Base-by-base conservation (phyloP, 352 stramenopile species). In the Phytophthora megakarya region DNA sequence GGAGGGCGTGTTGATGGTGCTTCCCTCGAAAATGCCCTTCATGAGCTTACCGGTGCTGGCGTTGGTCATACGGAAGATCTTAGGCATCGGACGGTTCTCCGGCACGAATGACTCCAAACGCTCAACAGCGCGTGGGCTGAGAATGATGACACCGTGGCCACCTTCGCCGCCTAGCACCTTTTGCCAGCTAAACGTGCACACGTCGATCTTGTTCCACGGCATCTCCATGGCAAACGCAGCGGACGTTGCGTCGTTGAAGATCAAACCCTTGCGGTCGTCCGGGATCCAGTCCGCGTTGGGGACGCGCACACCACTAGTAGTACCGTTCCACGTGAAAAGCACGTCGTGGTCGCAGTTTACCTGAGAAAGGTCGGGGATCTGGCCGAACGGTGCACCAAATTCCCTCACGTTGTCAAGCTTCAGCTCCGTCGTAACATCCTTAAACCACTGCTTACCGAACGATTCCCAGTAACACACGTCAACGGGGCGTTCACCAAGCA, bases 171-270 rank as follows among this genome's bases (percentile, higher is more conserved):
- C 98, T 9, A 99, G 84, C 35, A 99, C 98, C 83, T 99, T 99
- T 78, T 99, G 98, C 96, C 97, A 99, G 46, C 94, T 99, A 77
- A 99, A 99, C 59, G 98, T 99, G 52, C 94, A 98, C 49, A 99
- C 95, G 75, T 99, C 97, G 49, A 99, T 92, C 85, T 99, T 99
- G 54, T 90, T 70, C 97, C 97, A 99, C 25, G 93, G 92, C 68
- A 99, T 99, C 38, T 99, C 88, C 97, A 99, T 99, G 46, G 92
- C 92, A 80, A 99, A 99, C 38, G 96, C 97, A 23, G 97, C 97
- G 23, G 95, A 99, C 18, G 97, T 99, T 30, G 97, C 97, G 81
- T 99, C 97, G 75, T 98, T 98, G 43, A 99, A 94, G 28, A 97
- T 97, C 11, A 99, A 66, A 30, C 97, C 97, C 38, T 86, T 95